phyloP scores from a whole-genome alignment of 495 filamentous ascomycete species.

The Penicillium bialowiezense region DNA sequence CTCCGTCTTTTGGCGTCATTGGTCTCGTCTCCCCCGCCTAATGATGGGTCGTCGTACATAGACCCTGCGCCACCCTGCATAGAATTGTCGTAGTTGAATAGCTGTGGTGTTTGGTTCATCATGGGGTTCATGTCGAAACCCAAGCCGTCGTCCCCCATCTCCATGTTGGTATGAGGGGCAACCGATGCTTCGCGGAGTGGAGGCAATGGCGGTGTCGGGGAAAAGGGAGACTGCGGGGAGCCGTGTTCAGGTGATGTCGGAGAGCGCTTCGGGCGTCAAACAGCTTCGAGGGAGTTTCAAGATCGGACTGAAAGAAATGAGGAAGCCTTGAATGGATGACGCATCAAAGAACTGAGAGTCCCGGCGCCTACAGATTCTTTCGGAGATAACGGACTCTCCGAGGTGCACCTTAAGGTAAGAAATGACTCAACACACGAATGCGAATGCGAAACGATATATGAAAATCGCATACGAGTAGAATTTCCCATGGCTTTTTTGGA shows the following conservation, averaged over 20 bases:
- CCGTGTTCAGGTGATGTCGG: neutral
- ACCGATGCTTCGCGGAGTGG: conserved; percentile 24
- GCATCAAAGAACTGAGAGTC: conserved; percentile 8
- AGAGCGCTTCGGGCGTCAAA: neutral
- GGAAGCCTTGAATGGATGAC: conserved; percentile 16
- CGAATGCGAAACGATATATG: neutral
- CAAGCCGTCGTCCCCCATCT: conserved; percentile 43
- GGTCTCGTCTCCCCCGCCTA: conserved; percentile 55
- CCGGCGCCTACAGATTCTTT: neutral
- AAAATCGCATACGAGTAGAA: neutral
- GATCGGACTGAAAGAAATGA: neutral
- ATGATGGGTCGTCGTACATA: conserved; percentile 57
- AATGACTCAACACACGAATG: neutral
- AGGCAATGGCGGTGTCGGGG: conserved; percentile 17
- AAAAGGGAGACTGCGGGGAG: conserved; percentile 20
- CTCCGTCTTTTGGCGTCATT: conserved; percentile 85
- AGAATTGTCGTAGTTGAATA: conserved; percentile 68
- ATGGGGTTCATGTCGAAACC: conserved; percentile 43
- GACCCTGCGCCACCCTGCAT: conserved; percentile 54
- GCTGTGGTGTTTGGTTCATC: conserved; percentile 64
- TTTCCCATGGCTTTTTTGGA: neutral
- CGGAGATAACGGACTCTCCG: neutral
- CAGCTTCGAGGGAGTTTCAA: conserved; percentile 1
- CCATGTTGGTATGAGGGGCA: conserved; percentile 29
- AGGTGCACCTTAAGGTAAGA: neutral